Base-by-base conservation (phyloP, 108 stramenopile genomes). In the Pseudonitzschia pungens region DNA sequence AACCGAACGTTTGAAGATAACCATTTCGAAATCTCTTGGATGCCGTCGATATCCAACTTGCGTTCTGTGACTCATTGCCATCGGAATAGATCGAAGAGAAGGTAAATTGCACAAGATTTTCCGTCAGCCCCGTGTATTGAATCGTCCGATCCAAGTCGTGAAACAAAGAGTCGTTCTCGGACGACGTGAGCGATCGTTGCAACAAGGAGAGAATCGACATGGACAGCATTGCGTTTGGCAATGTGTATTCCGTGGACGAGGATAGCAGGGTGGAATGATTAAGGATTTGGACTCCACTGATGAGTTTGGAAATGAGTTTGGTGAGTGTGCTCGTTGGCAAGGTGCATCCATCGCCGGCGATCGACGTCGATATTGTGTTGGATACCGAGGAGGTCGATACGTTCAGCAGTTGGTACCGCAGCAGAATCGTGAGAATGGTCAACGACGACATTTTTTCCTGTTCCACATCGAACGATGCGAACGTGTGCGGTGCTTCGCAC, bases 101-200 rank as follows among this genome's bases (percentile, higher is more conserved):
- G 15, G 60, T 42, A 22, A 74, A 66, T 33, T 33, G 43, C 10
- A 53, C 40, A 18, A 79, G 52, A 27, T 70, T 70, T 45, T 79
- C 78, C 14, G 74, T 65, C n/a, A 79, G 2, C 12, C 59, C 43
- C 18, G 78, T 65, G 20, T 69, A 65, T 29, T 74, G 69, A 44
- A 74, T 50, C 6, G 57, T 65, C 9, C 22, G 53, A 71, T 70
- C 43, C 53, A 65, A 43, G 64, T 36, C 64, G 32, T 68, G 50
- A 11, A 36, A 73, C 21, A 36, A 33, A 3, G 60, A 31, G 20
- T 33, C 36, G 2, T 48, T 10, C 16, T 36, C 22, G 52, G 64
- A 52, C 32, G 3, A 32, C 32, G 42, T 24, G 26, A 65, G 41
- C 53, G 50, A 48, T 40, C 63, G 27, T 54, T 70, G 78, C 33